phyloP scores from a whole-genome alignment of 495 filamentous ascomycete species.

The Lasiosphaeria miniovina region DNA sequence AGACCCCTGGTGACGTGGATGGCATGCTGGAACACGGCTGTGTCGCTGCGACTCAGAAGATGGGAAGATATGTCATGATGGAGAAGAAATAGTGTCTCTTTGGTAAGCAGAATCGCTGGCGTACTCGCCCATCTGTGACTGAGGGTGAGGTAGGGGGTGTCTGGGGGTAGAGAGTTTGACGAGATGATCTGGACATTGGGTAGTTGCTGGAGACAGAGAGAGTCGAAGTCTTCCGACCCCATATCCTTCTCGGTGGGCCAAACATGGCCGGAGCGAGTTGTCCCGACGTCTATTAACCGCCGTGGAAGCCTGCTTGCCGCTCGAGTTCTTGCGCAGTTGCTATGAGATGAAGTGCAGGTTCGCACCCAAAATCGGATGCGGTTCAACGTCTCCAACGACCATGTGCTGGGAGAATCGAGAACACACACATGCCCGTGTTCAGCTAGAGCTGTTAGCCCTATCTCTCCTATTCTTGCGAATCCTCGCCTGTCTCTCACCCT shows the following conservation, averaged over 20 bases:
- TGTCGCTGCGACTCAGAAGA: background rate
- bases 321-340: background rate
- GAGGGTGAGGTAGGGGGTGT: slow-evolving; percentile 8
- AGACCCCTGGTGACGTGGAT: slow-evolving; percentile 10
- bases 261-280: background rate
- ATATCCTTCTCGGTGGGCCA: background rate
- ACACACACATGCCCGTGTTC: background rate
- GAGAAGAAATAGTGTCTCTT: background rate
- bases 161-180: slow-evolving; percentile 3
- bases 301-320: slow-evolving; percentile 3
- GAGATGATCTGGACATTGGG: slow-evolving; percentile 4
- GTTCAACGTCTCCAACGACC: slow-evolving; percentile 6
- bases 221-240: background rate
- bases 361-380: slow-evolving; percentile 1
- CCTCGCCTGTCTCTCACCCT: background rate
- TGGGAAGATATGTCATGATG: slow-evolving; percentile 1
- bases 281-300: slow-evolving; percentile 8
- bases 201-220: background rate
- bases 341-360: slow-evolving; percentile 5
- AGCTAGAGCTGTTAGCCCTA: background rate
- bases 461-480: background rate
- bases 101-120: slow-evolving; percentile 2
- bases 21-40: slow-evolving; percentile 11
- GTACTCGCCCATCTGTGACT: slow-evolving; percentile 9
- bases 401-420: slow-evolving; percentile 8